These are phyloP conservation scores for Cyberlindnera veronae DNA, from an alignment of 805 yeast species.

Conservation along the genomic window DNA sequence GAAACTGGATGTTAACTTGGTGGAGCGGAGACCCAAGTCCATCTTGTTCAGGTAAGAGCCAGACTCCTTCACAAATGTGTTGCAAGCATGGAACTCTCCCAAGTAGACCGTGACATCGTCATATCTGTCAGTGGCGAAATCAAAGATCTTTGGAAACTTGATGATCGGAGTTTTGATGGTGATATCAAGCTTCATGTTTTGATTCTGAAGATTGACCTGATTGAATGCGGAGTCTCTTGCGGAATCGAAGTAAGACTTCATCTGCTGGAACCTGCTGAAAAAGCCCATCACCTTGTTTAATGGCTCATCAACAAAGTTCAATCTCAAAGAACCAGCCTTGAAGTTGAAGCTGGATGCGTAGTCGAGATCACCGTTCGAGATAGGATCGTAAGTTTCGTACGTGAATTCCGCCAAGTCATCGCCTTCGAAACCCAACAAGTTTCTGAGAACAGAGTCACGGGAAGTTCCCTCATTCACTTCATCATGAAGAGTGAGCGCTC, in stretches of 20 bases:
- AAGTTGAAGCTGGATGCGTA: conserved; percentile 58
- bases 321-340: conserved; percentile 68
- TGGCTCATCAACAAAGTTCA: conserved; percentile 82
- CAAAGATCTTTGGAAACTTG: conserved; percentile 63
- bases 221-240: conserved; percentile 87
- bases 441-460: conserved; percentile 54
- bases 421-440: conserved; percentile 76
- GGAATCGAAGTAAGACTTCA: conserved; percentile 86
- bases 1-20: conserved; percentile 62
- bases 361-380: conserved; percentile 40
- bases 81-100: conserved; percentile 77
- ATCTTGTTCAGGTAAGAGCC: conserved; percentile 48
- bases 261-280: conserved; percentile 68
- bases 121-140: conserved; percentile 38
- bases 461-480: conserved; percentile 66
- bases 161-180: conserved; percentile 77
- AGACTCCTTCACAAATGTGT: conserved; percentile 43
- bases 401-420: conserved; percentile 74
- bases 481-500: conserved; percentile 75
- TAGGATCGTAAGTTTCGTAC: conserved; percentile 76
- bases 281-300: conserved; percentile 63
- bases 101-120: conserved; percentile 69
- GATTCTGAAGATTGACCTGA: conserved; percentile 64
- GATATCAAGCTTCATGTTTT: conserved; percentile 66
- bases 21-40: conserved; percentile 66